Evolutionary conservation across 2,329 filamentous ascomycete genomes (phyloP), one percentile per base, ranked within the genome.

Genomic region (Fusarium sp.): DNA sequence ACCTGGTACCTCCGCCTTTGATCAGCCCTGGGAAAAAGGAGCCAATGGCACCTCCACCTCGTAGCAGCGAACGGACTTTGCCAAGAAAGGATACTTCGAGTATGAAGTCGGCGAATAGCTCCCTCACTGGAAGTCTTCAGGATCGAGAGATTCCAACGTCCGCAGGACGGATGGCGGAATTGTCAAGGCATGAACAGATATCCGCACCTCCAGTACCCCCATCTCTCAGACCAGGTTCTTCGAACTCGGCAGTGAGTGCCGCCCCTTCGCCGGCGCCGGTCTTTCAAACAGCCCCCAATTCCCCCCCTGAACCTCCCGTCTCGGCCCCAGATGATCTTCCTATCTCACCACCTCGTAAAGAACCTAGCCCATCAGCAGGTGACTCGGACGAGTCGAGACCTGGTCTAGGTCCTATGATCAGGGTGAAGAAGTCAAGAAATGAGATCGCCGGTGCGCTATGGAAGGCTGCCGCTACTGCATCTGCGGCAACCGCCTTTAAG

Each of bases 341-440:
- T 22, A 66, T 64, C 33, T 81, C 82, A 37, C 74, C 80, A 8
- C 61, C 39, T 4, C 62, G 64, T 5, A 43, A 66, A 52, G 62
- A 66, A 33, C 52, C 71, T 16, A 20, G 5, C 7, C 69, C 73
- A 41, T 57, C 43, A 6, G 43, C 74, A 31, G 37, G 56, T 24
- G 72, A 73, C 6, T 29, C 71, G 20, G 68, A 72, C 6, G 71
- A 73, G 20, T 69, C 77, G 13, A 75, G 65, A 45, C 77, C 77
- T 11, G 76, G 76, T n/a, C 41, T 97, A 8, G 95, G 95, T 0
- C 94, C 95, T 2, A 98, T 98, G 95, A 93, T 98, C 78, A 96
- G 94, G 83, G 91, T 92, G 72, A 94, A 94, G 80, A 90, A 89
- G 71, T 92, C 91, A 2, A 91, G 89, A 72, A 88, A 87, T n/a